Evolutionary conservation across 352 stramenopile species (phyloP).

Genomic region (Phytopythium oedochilum): DNA sequence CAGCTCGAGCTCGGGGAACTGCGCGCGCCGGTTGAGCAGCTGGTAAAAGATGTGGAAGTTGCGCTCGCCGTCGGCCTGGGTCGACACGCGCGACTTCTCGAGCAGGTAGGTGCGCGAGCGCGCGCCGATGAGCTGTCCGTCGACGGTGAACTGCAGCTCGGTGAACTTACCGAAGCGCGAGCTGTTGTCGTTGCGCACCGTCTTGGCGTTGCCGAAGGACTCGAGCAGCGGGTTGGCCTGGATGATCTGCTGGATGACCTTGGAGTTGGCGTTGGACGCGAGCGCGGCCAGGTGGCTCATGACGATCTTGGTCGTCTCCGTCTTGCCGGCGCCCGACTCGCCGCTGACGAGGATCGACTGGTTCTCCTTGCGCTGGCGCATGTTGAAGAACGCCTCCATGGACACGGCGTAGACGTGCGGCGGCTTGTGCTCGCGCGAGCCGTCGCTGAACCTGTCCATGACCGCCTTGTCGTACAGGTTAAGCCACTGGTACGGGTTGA

Average conservation of each 20-base stretch:
- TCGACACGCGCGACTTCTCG: slow-evolving; percentile 90
- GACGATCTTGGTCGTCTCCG: slow-evolving; percentile 95
- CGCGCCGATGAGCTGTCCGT: slow-evolving; percentile 73
- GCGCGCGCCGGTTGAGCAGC: slow-evolving; percentile 55
- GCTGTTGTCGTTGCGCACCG: slow-evolving; percentile 84
- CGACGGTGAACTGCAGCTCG: slow-evolving; percentile 73
- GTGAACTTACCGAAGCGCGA: slow-evolving; percentile 87
- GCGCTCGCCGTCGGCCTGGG: slow-evolving; percentile 78
- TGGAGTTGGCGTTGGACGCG: slow-evolving; percentile 72
- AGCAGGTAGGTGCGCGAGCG: slow-evolving; percentile 88
- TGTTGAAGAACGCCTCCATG: slow-evolving; percentile 84
- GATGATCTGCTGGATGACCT: slow-evolving; percentile 95
- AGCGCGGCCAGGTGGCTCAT: slow-evolving; percentile 91
- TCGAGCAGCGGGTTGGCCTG: slow-evolving; percentile 88
- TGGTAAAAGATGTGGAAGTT: slow-evolving; percentile 97
- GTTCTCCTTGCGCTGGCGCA: slow-evolving; percentile 72
- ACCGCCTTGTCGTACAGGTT: slow-evolving; percentile 70
- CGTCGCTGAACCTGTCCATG: slow-evolving; percentile 76
- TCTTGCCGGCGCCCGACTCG: slow-evolving; percentile 95
- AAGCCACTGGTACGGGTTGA: slow-evolving; percentile 88
- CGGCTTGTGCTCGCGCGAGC: slow-evolving; percentile 62
- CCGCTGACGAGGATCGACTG: slow-evolving; percentile 95
- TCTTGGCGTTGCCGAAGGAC: slow-evolving; percentile 86
- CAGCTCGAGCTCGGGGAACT: slow-evolving; percentile 61
- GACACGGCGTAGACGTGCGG: slow-evolving; percentile 86